Percentiles rank a stretch among this genome's conserved stretches.
Evolutionary conservation across 2,329 filamentous ascomycete genomes (phyloP).

Genomic region (Myriosclerotinia scirpicola): DNA sequence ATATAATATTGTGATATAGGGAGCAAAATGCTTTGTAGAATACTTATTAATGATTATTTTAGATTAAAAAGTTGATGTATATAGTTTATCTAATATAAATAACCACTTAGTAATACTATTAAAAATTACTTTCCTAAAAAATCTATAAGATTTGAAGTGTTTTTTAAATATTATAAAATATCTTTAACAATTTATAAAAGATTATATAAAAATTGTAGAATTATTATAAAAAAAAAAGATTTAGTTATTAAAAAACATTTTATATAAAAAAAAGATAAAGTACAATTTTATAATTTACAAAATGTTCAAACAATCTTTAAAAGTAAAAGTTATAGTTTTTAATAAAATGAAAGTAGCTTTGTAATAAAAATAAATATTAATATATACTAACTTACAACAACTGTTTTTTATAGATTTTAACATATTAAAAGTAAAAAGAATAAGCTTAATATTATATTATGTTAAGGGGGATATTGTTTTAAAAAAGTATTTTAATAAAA

Average conservation of each 20-base stretch:
- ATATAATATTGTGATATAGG: too few species aligned
- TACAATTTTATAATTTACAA: not conserved
- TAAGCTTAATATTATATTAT: not conserved
- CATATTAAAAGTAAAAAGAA: not conserved
- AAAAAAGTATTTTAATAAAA: not conserved
- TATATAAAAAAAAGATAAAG: not conserved
- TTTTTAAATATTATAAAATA: not conserved
- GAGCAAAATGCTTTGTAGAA: too few species aligned
- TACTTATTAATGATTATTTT: too few species aligned
- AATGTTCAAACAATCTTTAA: not conserved
- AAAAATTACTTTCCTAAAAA: too few species aligned
- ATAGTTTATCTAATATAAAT: too few species aligned
- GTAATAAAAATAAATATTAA: not conserved
- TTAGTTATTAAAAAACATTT: not conserved
- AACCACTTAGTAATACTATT: too few species aligned
- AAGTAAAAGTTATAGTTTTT: not conserved
- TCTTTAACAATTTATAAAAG: not conserved
- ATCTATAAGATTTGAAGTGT: too few species aligned
- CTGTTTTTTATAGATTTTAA: not conserved
- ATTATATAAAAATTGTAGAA: not conserved
- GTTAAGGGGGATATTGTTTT: not conserved
- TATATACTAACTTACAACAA: not conserved
- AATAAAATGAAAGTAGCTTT: not conserved
- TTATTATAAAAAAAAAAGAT: not conserved
- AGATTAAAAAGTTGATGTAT: too few species aligned